Evolutionary conservation across 495 filamentous ascomycete genomes (phyloP).

Genomic region (Cudoniella acicularis): DNA sequence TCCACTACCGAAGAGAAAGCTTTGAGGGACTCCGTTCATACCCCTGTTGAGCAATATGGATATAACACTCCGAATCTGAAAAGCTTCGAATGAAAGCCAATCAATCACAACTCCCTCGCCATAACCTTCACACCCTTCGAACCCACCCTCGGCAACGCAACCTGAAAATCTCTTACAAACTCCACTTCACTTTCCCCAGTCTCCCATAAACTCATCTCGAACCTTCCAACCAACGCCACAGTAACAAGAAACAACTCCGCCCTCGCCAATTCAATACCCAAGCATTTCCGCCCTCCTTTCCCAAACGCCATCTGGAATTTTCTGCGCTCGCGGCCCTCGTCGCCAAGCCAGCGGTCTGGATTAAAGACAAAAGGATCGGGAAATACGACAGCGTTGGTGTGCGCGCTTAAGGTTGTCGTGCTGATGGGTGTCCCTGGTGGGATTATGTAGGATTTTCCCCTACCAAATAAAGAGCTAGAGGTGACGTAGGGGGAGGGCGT

Average conservation of each 20-base stretch:
- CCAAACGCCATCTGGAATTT: slow-evolving; percentile 39
- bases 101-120: too few relatives aligned
- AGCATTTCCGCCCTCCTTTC: slow-evolving; percentile 42
- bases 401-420: slow-evolving; percentile 34
- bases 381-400: slow-evolving; percentile 35
- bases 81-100: too few relatives aligned
- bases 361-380: slow-evolving; percentile 33
- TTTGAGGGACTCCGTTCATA: too few relatives aligned
- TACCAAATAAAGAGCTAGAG: too few relatives aligned
- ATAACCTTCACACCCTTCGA: slow-evolving; percentile 22
- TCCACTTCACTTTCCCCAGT: slow-evolving; percentile 25
- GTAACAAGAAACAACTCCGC: slow-evolving; percentile 40
- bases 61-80: too few relatives aligned
- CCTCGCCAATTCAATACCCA: slow-evolving; percentile 44
- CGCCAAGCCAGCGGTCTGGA: slow-evolving; percentile 42
- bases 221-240: slow-evolving; percentile 20
- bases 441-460: slow-evolving; percentile 30
- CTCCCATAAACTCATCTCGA: slow-evolving; percentile 28
- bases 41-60: too few relatives aligned
- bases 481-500: slow-evolving; percentile 4
- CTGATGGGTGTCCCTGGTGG: slow-evolving; percentile 40
- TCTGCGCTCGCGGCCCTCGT: slow-evolving; percentile 32
- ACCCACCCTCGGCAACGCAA: slow-evolving; percentile 22
- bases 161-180: slow-evolving; percentile 27
- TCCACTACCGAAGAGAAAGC: too few relatives aligned